Conservation (phyloP, 148 eudicot genomes). For the Rhododendron griersonianum region DNA sequence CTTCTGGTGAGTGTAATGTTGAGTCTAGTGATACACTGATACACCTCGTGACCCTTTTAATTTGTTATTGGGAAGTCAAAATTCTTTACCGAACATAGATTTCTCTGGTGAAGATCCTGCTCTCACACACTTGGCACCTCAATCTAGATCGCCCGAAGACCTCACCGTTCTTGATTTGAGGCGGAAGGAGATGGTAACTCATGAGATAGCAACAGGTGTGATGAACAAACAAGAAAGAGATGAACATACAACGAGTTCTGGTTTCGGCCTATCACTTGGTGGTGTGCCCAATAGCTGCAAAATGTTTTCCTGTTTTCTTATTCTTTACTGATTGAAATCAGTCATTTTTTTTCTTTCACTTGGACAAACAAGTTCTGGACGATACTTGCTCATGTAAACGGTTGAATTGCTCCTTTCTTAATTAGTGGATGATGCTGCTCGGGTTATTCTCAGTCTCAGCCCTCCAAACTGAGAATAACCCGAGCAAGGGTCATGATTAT, state of each 20-base stretch:
- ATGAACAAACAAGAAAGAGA: constrained; percentile 21
- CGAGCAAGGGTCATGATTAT: too few relatives aligned
- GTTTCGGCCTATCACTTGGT: too few relatives aligned
- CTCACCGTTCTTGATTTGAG: constrained; percentile 30
- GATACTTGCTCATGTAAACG: too few relatives aligned
- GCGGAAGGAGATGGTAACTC: constrained; percentile 23
- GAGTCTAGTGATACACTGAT: constrained; percentile 19
- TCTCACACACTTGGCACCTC: constrained; percentile 10
- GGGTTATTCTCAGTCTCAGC: too few relatives aligned
- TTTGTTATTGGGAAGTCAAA: constrained; percentile 38
- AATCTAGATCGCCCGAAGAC: constrained; percentile 49
- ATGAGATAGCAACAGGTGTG: constrained; percentile 19
- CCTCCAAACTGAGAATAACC: too few relatives aligned
- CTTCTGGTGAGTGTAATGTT: constrained; percentile 17
- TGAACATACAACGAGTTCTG: neutral
- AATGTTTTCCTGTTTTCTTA: too few relatives aligned
- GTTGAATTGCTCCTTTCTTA: too few relatives aligned
- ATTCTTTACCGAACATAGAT: constrained; percentile 53
- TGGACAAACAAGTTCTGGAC: too few relatives aligned
- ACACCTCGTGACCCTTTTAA: constrained; percentile 23
- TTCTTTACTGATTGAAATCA: too few relatives aligned
- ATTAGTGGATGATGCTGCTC: too few relatives aligned
- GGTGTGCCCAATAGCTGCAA: too few relatives aligned
- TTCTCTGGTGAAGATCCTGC: constrained; percentile 22
- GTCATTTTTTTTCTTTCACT: too few relatives aligned